Evolutionary conservation across 1,139 yeast species (phyloP), one percentile per base, ranked within the genome.

Genomic region (Yamadazyma trypodendri): DNA sequence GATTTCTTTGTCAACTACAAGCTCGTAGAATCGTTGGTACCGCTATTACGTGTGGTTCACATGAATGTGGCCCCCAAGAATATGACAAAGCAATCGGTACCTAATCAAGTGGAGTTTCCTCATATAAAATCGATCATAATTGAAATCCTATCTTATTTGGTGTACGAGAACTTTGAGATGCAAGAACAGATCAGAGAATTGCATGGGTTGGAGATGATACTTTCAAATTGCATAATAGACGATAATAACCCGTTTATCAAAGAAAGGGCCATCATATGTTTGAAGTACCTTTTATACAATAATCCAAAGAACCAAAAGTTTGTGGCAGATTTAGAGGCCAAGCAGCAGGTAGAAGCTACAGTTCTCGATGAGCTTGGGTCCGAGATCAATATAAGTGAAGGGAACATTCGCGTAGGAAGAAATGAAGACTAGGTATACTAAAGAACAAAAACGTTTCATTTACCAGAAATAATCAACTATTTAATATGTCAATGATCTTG

Each of bases 211-310:
- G 84, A 80, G 39, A 60, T 87, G 15, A 71, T 90, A 0, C 64
- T 92, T 18, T 85, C 94, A 2, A 85, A 82, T 49, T 89, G 97
- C 61, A 76, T 84, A 28, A 81, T 92, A 34, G 98, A 92, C 57
- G 83, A 81, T 35, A 80, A 84, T 53, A 94, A 92, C 52, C 97
- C 97, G 0, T 89, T 73, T 53, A 83, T 92, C 42, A 84, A 87
- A 45, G 98, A 92, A 54, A 68, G 94, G 43, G 77, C 96, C 2
- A 84, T 92, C 24, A 61, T 90, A 10, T 87, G 96, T 51, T 58
- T 92, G 31, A 77, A 83, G 47, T 82, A 81, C 43, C 59, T 89
- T 23, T 61, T 92, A 17, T 75, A 77, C 22, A 68, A 73, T 14
- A 92, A 92, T 51, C 51, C 51, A 2, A 72, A 64, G 34, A 92